Evolutionary conservation across 2,329 filamentous ascomycete genomes (phyloP).

Genomic region (Aspergillus cejpii): DNA sequence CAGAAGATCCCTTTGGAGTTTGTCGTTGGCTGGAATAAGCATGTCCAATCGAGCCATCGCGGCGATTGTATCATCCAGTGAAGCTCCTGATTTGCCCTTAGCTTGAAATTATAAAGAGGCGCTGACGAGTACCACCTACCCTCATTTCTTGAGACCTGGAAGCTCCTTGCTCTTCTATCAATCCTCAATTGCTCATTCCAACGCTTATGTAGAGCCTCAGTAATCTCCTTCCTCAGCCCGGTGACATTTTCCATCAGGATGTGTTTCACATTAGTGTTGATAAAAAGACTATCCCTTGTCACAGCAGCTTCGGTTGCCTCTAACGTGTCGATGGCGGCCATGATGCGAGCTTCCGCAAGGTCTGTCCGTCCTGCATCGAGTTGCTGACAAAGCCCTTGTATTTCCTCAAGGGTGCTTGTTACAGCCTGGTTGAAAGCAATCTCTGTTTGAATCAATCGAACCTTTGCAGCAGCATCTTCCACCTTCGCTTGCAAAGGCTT

Average conservation of each 20-base stretch:
- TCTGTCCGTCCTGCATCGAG: slow-evolving; percentile 44
- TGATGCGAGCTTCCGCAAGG: slow-evolving; percentile 41
- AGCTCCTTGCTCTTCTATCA: slow-evolving; percentile 49
- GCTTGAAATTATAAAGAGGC: neutral
- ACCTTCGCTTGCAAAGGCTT: slow-evolving; percentile 58
- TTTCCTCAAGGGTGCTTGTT: slow-evolving; percentile 45
- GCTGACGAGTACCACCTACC: slow-evolving; percentile 41
- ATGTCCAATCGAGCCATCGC: slow-evolving; percentile 30
- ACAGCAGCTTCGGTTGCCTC: slow-evolving; percentile 38
- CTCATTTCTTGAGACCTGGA: slow-evolving; percentile 52
- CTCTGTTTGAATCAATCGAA: slow-evolving; percentile 51
- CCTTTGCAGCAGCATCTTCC: slow-evolving; percentile 53
- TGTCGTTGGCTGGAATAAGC: slow-evolving; percentile 25
- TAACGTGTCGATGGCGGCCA: slow-evolving; percentile 44
- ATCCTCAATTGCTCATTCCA: slow-evolving; percentile 65
- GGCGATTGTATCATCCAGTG: slow-evolving; percentile 28
- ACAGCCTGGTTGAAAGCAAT: slow-evolving; percentile 54
- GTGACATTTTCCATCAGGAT: slow-evolving; percentile 60
- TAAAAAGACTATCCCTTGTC: slow-evolving; percentile 24
- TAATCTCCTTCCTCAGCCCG: slow-evolving; percentile 60
- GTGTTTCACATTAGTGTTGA: slow-evolving; percentile 37
- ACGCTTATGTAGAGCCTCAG: slow-evolving; percentile 59
- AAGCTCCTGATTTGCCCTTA: slow-evolving; percentile 13
- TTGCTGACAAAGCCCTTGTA: slow-evolving; percentile 46
- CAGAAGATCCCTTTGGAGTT: slow-evolving; percentile 31